phyloP scores from a whole-genome alignment of 306 rosid species.

The Arachis stenosperma region DNA sequence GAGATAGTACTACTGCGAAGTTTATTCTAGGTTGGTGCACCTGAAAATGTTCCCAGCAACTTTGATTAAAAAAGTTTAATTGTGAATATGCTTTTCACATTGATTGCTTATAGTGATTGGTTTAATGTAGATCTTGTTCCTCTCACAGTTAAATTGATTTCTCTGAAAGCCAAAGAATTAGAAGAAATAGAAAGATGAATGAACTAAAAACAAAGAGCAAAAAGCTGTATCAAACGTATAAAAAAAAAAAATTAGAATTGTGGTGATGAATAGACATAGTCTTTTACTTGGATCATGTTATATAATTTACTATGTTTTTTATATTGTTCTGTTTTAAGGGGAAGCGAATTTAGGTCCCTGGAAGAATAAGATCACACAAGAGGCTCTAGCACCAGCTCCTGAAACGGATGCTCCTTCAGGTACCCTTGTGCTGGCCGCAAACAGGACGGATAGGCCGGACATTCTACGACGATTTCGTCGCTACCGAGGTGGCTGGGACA shows the following conservation, averaged over 20 bases:
- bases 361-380: slow-evolving; percentile 58
- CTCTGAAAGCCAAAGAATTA: slow-evolving; percentile 11
- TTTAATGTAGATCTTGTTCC: slow-evolving; percentile 20
- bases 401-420: slow-evolving; percentile 43
- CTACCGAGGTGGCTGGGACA: slow-evolving; percentile 86
- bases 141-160: not conserved
- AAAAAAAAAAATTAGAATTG: not conserved
- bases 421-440: slow-evolving; percentile 77
- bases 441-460: slow-evolving; percentile 81
- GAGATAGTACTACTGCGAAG: slow-evolving; percentile 37
- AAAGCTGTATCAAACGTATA: too few relatives aligned
- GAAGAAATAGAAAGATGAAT: slow-evolving; percentile 11
- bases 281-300: not conserved
- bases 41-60: slow-evolving; percentile 11
- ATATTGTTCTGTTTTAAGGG: slow-evolving; percentile 45
- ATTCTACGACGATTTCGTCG: slow-evolving; percentile 57
- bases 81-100: slow-evolving; percentile 2
- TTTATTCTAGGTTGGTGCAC: slow-evolving; percentile 60
- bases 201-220: too few relatives aligned
- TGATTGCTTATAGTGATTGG: slow-evolving; percentile 11
- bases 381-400: slow-evolving; percentile 59
- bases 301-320: not conserved
- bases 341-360: slow-evolving; percentile 68
- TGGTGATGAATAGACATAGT: not conserved
- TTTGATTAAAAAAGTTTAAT: not conserved